Evolutionary conservation across 2,329 filamentous ascomycete species (phyloP).

Genomic region (Sclerotinia nivalis): DNA sequence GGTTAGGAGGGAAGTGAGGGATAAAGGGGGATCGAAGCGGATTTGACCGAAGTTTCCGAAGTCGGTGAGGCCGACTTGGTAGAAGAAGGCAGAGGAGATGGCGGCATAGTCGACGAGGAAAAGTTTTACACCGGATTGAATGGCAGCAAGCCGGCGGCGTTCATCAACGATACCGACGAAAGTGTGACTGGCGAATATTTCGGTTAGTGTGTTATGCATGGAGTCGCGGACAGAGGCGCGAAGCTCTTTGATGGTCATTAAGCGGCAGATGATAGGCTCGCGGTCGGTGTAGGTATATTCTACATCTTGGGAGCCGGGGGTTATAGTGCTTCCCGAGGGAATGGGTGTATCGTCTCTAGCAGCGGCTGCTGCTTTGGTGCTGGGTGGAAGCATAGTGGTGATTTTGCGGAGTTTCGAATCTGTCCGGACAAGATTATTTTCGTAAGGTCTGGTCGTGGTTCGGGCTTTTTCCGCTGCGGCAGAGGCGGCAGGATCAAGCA

Average conservation of each 20-base stretch:
- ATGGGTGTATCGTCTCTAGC: constrained; percentile 34
- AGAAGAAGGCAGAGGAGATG: constrained; percentile 85
- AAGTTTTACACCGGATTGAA: constrained; percentile 89
- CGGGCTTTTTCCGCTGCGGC: constrained; percentile 32
- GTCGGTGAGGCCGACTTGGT: constrained; percentile 90
- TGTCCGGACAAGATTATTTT: constrained; percentile 88
- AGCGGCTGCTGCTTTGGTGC: constrained; percentile 38
- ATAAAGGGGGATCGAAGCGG: constrained; percentile 73
- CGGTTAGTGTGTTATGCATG: constrained; percentile 83
- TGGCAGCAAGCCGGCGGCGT: constrained; percentile 79
- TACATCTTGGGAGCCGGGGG: constrained; percentile 49
- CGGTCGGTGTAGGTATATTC: constrained; percentile 74
- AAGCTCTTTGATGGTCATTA: constrained; percentile 84
- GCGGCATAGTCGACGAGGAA: constrained; percentile 93
- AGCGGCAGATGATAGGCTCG: constrained; percentile 67
- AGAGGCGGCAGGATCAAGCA: constrained; percentile 30
- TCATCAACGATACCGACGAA: constrained; percentile 95
- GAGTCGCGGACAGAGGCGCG: constrained; percentile 76
- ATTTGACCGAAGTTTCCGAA: constrained; percentile 94
- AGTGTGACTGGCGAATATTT: constrained; percentile 82
- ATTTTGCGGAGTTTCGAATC: constrained; percentile 91
- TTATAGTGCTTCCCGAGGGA: constrained; percentile 6
- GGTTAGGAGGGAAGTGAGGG: constrained; percentile 67
- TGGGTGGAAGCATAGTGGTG: constrained; percentile 84
- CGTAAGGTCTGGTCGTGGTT: constrained; percentile 65